Percentiles rank a stretch among this genome's conserved stretches.
These are phyloP conservation scores for Phytophthora sojae DNA, from an alignment of 352 stramenopile species.

Conservation along the genomic window DNA sequence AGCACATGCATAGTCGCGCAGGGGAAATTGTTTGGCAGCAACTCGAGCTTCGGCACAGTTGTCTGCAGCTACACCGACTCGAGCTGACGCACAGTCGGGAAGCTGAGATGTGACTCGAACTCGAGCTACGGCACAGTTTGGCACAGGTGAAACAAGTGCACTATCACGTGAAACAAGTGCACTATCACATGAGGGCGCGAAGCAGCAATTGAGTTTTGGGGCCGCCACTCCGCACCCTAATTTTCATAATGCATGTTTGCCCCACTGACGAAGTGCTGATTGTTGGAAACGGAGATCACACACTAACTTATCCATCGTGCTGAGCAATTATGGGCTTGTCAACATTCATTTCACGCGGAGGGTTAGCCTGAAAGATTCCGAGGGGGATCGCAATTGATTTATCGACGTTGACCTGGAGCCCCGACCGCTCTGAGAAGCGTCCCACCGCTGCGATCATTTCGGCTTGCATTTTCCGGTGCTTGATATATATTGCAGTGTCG, in stretches of 20 bases:
- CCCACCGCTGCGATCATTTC: too few relatives aligned
- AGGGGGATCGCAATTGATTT: too few relatives aligned
- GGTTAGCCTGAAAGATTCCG: too few relatives aligned
- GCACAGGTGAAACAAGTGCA: background rate
- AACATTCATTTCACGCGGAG: too few relatives aligned
- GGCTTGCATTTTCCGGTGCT: too few relatives aligned
- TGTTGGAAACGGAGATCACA: too few relatives aligned
- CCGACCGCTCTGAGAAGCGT: too few relatives aligned
- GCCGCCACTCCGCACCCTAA: background rate
- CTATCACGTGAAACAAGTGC: background rate
- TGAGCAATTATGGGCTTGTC: too few relatives aligned
- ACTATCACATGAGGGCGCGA: background rate
- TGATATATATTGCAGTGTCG: too few relatives aligned
- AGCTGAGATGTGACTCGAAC: background rate
- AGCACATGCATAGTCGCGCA: background rate
- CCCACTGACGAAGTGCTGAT: background rate
- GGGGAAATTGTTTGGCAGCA: background rate
- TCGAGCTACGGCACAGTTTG: background rate
- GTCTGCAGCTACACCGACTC: background rate
- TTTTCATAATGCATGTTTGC: constrained; percentile 5
- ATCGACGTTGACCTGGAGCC: too few relatives aligned
- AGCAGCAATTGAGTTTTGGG: background rate
- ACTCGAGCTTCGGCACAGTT: background rate
- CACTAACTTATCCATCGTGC: too few relatives aligned
- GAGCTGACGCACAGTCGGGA: background rate